phyloP scores from a whole-genome alignment of 345 rosid genomes.

The Carallia brachiata region DNA sequence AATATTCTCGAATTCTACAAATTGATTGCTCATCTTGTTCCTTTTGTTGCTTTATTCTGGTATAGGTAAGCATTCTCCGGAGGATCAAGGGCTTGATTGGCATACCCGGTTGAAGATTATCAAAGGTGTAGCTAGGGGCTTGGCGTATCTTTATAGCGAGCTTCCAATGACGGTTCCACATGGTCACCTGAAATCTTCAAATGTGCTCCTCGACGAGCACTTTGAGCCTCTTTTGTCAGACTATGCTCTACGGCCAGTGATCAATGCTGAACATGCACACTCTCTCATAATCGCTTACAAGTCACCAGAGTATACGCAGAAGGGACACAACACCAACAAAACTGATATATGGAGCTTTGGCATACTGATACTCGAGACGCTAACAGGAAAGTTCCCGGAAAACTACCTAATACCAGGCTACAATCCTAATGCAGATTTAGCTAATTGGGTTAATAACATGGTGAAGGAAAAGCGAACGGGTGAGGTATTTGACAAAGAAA shows the following conservation, averaged over 20 bases:
- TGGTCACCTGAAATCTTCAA: constrained; percentile 81
- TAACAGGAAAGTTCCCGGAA: constrained; percentile 64
- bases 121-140: constrained; percentile 62
- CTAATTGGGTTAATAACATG: constrained; percentile 63
- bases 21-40: too few species aligned
- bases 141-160: constrained; percentile 56
- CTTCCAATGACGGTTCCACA: constrained; percentile 61
- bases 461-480: constrained; percentile 48
- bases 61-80: constrained; percentile 53
- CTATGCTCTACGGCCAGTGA: constrained; percentile 57
- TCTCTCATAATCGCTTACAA: constrained; percentile 59
- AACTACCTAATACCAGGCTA: constrained; percentile 52
- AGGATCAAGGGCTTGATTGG: constrained; percentile 60
- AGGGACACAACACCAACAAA: constrained; percentile 44
- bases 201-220: constrained; percentile 53
- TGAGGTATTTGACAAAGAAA: constrained; percentile 67
- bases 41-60: too few species aligned
- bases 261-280: constrained; percentile 64
- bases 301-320: constrained; percentile 56
- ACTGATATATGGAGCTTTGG: constrained; percentile 74
- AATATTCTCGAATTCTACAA: too few species aligned
- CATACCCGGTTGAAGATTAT: constrained; percentile 52
- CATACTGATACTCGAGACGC: constrained; percentile 56
- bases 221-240: constrained; percentile 56
- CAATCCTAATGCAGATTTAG: constrained; percentile 40